A percentile compares a stretch with the other conserved stretches of the same genome.
Evolutionary conservation across 1,284 basidiomycete species (phyloP).

Genomic region (Retiboletus fuscus): DNA sequence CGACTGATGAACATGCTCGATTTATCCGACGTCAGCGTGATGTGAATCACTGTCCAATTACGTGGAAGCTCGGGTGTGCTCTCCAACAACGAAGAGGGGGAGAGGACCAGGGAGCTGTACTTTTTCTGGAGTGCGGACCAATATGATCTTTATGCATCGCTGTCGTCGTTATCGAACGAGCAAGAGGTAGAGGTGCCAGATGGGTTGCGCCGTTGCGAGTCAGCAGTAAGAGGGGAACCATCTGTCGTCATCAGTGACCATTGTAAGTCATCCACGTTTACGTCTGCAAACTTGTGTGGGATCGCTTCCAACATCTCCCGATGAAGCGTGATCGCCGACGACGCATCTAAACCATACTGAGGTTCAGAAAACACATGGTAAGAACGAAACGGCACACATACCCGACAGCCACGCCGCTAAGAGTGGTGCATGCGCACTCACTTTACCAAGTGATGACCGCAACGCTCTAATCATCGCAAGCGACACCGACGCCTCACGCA

Average conservation of each 20-base stretch:
- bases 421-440: conserved; percentile 60
- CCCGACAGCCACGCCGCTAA: conserved; percentile 76
- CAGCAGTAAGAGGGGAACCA: conserved; percentile 52
- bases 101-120: conserved; percentile 39
- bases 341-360: conserved; percentile 61
- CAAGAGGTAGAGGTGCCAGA: conserved; percentile 34
- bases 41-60: conserved; percentile 89
- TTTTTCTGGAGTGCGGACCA: conserved; percentile 52
- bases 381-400: conserved; percentile 49
- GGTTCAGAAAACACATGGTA: conserved; percentile 5
- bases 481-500: conserved; percentile 79
- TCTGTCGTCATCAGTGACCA: conserved; percentile 71
- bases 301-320: conserved; percentile 83
- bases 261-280: conserved; percentile 66
- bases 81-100: conserved; percentile 34
- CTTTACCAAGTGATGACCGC: conserved; percentile 81
- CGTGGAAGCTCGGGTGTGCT: conserved; percentile 65
- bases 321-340: conserved; percentile 80
- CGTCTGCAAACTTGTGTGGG: conserved; percentile 68
- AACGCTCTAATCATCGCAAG: conserved; percentile 80
- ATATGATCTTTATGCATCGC: conserved; percentile 54
- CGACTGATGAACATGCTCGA: conserved; percentile 88
- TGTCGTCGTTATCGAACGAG: conserved; percentile 46
- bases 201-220: conserved; percentile 18
- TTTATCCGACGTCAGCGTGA: conserved; percentile 86